A percentile compares a stretch with the other conserved stretches of the same genome.
These are phyloP conservation scores for Paspalum notatum DNA, from an alignment of 176 grass and related monocot species.

Conservation along the genomic window DNA sequence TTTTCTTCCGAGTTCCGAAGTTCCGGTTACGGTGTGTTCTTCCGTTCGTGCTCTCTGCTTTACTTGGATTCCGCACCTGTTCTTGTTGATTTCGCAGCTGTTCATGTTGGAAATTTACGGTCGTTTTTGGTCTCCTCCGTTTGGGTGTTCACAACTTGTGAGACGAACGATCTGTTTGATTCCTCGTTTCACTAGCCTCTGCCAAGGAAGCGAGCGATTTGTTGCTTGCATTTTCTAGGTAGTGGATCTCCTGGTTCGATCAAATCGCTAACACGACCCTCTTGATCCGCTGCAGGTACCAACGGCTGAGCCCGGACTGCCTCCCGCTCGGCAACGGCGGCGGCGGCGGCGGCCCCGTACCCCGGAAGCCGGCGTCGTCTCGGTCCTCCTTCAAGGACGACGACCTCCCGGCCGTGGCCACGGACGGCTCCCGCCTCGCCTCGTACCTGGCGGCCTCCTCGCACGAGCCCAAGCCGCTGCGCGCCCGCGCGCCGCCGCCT, in stretches of 20 bases:
- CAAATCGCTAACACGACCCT: constrained; percentile 27
- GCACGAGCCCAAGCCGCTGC: constrained; percentile 37
- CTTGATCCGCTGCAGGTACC: constrained; percentile 62
- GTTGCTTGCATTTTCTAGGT: constrained; percentile 48
- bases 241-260: constrained; percentile 33
- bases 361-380: constrained; percentile 39
- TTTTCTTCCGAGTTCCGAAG: not conserved
- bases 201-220: constrained; percentile 1
- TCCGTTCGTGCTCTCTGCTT: not conserved
- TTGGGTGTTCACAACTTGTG: not conserved
- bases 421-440: constrained; percentile 33
- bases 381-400: constrained; percentile 51
- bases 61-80: not conserved
- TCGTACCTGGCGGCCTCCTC: constrained; percentile 35
- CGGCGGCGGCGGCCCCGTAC: constrained; percentile 37
- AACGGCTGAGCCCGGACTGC: constrained; percentile 77
- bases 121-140: not conserved
- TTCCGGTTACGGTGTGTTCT: not conserved
- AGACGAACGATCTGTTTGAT: constrained; percentile 19
- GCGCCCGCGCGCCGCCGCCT: constrained; percentile 24
- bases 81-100: not conserved
- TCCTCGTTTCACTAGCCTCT: constrained; percentile 18
- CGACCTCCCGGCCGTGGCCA: constrained; percentile 20
- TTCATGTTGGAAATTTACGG: constrained; percentile 14
- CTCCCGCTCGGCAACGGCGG: constrained; percentile 57